Base-by-base conservation (phyloP, 441 rosid genomes). In the Euphorbia corollata region DNA sequence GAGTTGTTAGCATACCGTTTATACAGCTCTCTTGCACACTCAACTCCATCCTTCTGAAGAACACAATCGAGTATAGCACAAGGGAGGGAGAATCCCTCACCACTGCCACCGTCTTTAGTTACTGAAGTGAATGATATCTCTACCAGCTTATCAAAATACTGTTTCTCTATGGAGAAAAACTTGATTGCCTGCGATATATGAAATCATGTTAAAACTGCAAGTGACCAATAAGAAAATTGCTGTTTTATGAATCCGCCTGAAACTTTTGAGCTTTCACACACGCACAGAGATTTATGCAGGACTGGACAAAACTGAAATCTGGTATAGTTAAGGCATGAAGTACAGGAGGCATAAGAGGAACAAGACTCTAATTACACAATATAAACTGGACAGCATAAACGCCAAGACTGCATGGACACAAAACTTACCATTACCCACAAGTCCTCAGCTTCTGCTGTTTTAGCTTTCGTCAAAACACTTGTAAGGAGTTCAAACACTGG, bases 341-440 rank as follows among this genome's bases (percentile, higher is more conserved):
- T 20, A 20, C 53, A 1, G 4, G 2, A 16, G 34, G 13, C 34
- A 54, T 54, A 27, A 39, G 23, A 9, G 34, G 43, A 48, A n/a
- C 1, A 15, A 2, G 22, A 51, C 8, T n/a, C n/a, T 47, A 50
- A 1, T 24, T 24, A 20, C 5, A 51, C 9, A 36, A 59, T 55
- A n/a, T 55, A 22, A 19, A 63, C 47, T 43, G 18, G 34, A 50
- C n/a, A 51, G 39, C 48, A 22, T 23, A 63, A 69, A 55, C 3
- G 50, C n/a, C 43, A 57, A 13, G 63, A 2, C 43, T 38, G 36
- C 20, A 56, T 6, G 38, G 57, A 27, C 13, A 48, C 51, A 56
- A 57, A 62, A 71, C 82, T 55, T 83, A 90, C 98, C 96, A 83
- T 77, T 36, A 73, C 68, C 98, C 98, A 92, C 78, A 90, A 76